Base-by-base conservation (phyloP, 768 basidiomycete species). In the Dioszegia hungarica region DNA sequence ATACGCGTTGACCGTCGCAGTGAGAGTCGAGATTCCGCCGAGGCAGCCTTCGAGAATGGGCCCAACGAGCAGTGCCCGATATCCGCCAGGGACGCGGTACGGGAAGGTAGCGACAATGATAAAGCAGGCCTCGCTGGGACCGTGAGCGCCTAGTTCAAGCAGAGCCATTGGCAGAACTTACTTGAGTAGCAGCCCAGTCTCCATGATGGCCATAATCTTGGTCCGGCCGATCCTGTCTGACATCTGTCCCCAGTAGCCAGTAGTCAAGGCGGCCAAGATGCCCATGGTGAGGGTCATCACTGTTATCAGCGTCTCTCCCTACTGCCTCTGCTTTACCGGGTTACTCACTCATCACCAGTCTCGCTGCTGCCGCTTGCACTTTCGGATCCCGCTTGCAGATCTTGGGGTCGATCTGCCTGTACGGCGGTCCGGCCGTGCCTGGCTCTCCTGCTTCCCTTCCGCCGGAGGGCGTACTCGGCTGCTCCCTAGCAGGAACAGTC, bases 201-300 rank as follows among this genome's bases (percentile, higher is more conserved):
- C 79, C 34, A 86, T 82, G 15, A 84, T 73, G 1, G 82, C 82
- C 55, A 93, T 82, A 40, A 93, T 82, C 24, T 81, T 82, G 45
- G 86, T 90, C 33, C 91, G 81, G 10, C 91, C 91, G 61, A 85
- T 78, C 9, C 80, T 76, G 72, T 93, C 90, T 10, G 88, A 86
- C 38, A 85, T 82, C 46, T 84, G 82, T 49, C 88, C 88, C 91
- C 91, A 95, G 78, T 86, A 88, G 0, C 87, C 89, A 0, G 89
- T 89, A 3, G 87, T 88, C 44, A 89, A 77, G 0, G 89, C 88
- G 49, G 88, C 87, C 37, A 95, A 79, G 6, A 83, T 70, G 49
- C 88, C 90, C 84, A 88, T 87, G 9, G 81, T 81, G 11, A 87
- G 84, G 1, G 85, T 85, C 75, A 93, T 84, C 20, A 81, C 87